Base-by-base conservation (phyloP, 2,329 filamentous ascomycete species). In the Colletotrichum cereale region DNA sequence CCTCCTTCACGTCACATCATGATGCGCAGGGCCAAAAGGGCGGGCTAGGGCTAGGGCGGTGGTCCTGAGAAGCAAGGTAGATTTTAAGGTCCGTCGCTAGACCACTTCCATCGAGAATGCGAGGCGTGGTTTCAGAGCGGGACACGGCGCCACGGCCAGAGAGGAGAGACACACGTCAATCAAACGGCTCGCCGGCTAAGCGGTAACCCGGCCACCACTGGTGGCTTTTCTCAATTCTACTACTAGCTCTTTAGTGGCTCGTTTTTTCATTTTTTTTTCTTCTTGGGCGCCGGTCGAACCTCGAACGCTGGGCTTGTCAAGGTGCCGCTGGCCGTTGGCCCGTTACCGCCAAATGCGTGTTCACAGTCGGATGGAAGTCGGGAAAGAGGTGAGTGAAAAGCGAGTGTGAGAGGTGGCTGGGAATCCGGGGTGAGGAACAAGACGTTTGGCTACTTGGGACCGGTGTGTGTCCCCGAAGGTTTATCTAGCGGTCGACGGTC, bases 151-250 rank as follows among this genome's bases (percentile, higher is more conserved):
- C 44, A 62, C 42, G 58, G 12, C n/a, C 40, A 47, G 67, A 5
- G 34, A 62, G 29, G 36, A 67, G 57, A 67, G 56, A 71, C 67
- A 61, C 44, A 67, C 50, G 67, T 71, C 57, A 67, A 16, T 50
- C 50, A 62, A 56, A 62, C 48, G 67, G 64, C 18, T 40, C 50
- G 29, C 57, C 50, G 56, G 67, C 40, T 62, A 71, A 62, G 64
- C 64, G 56, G 64, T 52, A 71, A 65, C 10, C 42, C 29, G 34
- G 29, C 8, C 52, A 55, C n/a, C 44, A 5, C n/a, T 62, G 42
- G 57, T 47, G 58, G 34, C n/a, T 47, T 42, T 18, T 44, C 40
- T 50, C 67, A 40, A n/a, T 62, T 57, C 62, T 52, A n/a, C n/a
- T n/a, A n/a, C n/a, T n/a, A 44, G 56, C n/a, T 50, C 21, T 16